Evolutionary conservation across 192 early-diverging fungal species (phyloP).

Genomic region (Mortierella hygrophila): DNA sequence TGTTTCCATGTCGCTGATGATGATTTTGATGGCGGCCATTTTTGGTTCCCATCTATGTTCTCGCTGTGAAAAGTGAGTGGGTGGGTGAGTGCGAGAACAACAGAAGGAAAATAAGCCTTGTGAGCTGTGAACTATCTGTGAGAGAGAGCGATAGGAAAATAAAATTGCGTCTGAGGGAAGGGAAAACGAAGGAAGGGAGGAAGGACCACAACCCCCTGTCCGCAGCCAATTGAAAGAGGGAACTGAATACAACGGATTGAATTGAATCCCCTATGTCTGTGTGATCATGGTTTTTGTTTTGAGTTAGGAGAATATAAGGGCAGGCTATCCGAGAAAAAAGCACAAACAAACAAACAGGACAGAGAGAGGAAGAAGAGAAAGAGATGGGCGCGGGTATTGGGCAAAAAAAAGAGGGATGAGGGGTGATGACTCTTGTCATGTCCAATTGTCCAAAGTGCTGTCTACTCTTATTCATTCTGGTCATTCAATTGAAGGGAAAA

Average conservation of each 20-base stretch:
- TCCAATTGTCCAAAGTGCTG: neutral
- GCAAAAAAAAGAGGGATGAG: neutral
- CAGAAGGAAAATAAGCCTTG: neutral
- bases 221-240: neutral
- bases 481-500: neutral
- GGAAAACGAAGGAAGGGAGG: neutral
- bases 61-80: neutral
- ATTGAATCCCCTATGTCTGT: neutral
- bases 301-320: slow-evolving; percentile 9
- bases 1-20: neutral
- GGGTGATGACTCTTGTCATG: slow-evolving; percentile 5
- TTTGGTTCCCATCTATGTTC: neutral
- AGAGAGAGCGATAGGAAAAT: slow-evolving; percentile 25
- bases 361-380: neutral
- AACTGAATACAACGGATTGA: neutral
- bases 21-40: neutral
- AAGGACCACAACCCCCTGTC: neutral
- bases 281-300: neutral
- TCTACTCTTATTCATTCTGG: slow-evolving; percentile 1
- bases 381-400: slow-evolving; percentile 7
- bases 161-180: slow-evolving; percentile 8
- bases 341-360: neutral
- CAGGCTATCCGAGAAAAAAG: slow-evolving; percentile 16
- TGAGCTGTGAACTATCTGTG: neutral
- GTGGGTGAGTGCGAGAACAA: neutral